Evolutionary conservation across 2,329 filamentous ascomycete species (phyloP), one percentile per base, ranked within the genome.

Genomic region (Venturia nashicola): DNA sequence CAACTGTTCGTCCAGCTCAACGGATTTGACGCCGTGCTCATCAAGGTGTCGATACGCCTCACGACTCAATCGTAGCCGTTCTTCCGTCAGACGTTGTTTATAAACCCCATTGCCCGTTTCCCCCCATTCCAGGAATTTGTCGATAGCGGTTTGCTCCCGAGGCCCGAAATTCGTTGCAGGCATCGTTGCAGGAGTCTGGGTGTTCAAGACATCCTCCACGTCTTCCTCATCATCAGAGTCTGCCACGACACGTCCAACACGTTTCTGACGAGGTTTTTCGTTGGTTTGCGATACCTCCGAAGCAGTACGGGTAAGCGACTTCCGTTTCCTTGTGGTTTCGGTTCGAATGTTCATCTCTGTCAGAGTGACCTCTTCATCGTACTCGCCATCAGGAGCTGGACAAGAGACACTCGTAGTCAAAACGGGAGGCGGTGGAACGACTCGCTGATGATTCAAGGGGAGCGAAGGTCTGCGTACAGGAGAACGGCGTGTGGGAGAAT

Each of bases 221-320:
- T 44, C n/a, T 40, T 27, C 39, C 20, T 65, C 63, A 20, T 60
- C 62, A 61, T 61, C 62, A 5, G 63, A 65, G 20, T 65, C 63
- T 65, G 57, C 59, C 12, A 65, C 48, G 36, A 65, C 39, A 42
- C 54, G 48, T 27, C 8, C 46, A n/a, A 42, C 36, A 39, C 55
- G 62, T 27, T 42, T 44, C 18, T 54, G 32, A 34, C 8, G 11
- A 20, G 42, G 39, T 42, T 32, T 48, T 2, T 39, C 57, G 61
- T 61, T 44, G 27, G 23, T 8, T 14, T 64, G 54, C n/a, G 36
- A 39, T n/a, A 43, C 42, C n/a, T 65, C 61, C 18, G 61, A 64
- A 42, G 44, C 48, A 36, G 61, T 60, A 11, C 64, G 60, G 16
- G 23, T 48, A 5, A 64, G n/a, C 27, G 60, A 44, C 43, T 65